These are phyloP conservation scores for Bigelowiella natans DNA, from an alignment of 78 protist genomes.

Conservation along the genomic window DNA sequence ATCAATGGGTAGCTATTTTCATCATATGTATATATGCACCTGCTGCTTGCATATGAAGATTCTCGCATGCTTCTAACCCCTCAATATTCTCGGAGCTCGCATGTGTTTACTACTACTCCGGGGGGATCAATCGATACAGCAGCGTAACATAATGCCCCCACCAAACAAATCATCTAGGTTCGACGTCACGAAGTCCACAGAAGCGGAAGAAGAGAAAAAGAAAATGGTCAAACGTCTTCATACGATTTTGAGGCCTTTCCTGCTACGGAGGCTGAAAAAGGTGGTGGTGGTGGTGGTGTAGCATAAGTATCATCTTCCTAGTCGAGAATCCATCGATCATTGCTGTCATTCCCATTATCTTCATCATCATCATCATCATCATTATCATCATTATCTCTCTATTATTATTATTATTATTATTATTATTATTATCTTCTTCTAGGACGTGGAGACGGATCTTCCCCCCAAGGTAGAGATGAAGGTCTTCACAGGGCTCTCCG, in stretches of 20 bases:
- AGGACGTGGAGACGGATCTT: neutral
- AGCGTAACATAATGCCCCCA: neutral
- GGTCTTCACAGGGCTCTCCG: neutral
- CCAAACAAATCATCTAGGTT: neutral
- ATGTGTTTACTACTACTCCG: too few relatives aligned
- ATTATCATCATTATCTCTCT: neutral
- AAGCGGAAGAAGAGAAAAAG: neutral
- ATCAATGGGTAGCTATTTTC: too few relatives aligned
- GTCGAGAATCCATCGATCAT: neutral
- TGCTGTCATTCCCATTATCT: too few relatives aligned
- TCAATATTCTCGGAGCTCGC: too few relatives aligned
- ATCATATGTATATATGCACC: neutral
- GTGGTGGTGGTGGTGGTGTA: neutral
- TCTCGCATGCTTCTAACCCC: neutral
- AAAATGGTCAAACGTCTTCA: neutral
- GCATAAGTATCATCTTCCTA: neutral
- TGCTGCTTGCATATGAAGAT: neutral
- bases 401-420: neutral
- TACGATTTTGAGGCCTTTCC: neutral
- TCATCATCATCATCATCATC: neutral
- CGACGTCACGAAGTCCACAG: too few relatives aligned
- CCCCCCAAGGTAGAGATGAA: slow-evolving; percentile 9
- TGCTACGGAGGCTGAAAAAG: neutral
- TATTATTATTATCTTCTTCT: neutral
- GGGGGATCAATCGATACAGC: neutral